Evolutionary conservation across 1,284 basidiomycete species (phyloP).

Genomic region (Cryptococcus sp.): DNA sequence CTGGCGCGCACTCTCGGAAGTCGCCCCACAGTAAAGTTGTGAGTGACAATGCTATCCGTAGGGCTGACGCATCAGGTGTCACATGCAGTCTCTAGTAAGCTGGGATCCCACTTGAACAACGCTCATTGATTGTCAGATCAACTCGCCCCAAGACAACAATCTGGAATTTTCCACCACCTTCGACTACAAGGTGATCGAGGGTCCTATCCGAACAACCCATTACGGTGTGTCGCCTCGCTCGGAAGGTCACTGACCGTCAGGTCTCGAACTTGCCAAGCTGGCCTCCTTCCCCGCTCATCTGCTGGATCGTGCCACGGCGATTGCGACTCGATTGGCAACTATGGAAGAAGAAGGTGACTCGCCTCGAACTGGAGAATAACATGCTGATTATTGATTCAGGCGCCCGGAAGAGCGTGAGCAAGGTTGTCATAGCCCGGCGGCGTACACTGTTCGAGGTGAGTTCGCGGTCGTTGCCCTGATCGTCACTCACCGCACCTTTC

Average conservation of each 20-base stretch:
- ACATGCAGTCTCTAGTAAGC: too few species aligned
- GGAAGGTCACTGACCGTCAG: constrained; percentile 55
- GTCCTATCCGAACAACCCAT: constrained; percentile 41
- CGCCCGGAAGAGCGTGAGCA: too few species aligned
- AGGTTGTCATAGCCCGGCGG: too few species aligned
- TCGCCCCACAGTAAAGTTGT: constrained; percentile 37
- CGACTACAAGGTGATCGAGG: constrained; percentile 64
- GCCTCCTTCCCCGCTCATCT: constrained; percentile 76
- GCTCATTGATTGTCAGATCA: constrained; percentile 7
- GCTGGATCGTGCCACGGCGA: constrained; percentile 62
- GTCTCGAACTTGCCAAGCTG: constrained; percentile 78
- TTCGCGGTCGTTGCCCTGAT: background rate
- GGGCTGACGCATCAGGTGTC: too few species aligned
- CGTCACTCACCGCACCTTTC: background rate
- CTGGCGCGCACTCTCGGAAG: constrained; percentile 41
- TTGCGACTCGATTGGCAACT: constrained; percentile 64
- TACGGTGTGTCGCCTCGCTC: constrained; percentile 57
- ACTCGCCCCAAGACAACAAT: constrained; percentile 51
- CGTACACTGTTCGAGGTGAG: constrained; percentile 19
- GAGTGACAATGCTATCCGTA: background rate
- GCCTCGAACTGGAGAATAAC: too few species aligned
- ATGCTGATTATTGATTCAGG: too few species aligned
- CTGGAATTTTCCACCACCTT: constrained; percentile 70
- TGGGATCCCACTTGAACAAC: too few species aligned
- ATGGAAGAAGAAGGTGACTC: constrained; percentile 60